Base-by-base conservation (phyloP, 1,139 yeast species). In the Kodamaea derodonti region DNA sequence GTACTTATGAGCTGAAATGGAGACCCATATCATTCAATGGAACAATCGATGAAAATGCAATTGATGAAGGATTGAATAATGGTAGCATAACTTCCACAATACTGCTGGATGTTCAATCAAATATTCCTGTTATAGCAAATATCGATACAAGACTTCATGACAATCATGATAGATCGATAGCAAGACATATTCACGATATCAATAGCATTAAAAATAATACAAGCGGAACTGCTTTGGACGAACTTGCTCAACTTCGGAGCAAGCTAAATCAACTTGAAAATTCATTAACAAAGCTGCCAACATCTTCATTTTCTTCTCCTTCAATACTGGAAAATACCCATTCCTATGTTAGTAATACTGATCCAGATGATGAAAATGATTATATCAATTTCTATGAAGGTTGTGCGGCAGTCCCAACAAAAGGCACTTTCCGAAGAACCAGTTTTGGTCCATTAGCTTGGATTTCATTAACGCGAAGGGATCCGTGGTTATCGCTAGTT, bases 321-420 rank as follows among this genome's bases (percentile, higher is more conserved):
- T 8, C 28, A 12, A 6, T 25, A 11, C 17, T 13, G 17, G 15
- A 12, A 14, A 6, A 11, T 25, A 9, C 28, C 6, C 5, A 7
- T 12, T 6, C 12, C 12, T 24, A 5, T 12, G 14, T 11, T 6
- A 8, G n/a, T 9, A 27, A 27, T 5, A 3, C 14, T 11, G 26
- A 29, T 14, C 15, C 11, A 10, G 32, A 20, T 8, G 32, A 29
- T 8, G 38, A 38, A 4, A 33, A 33, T 24, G 54, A 51, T 9
- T 40, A 47, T 1, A 55, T 65, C 22, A 64, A 61, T 38, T 59
- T 65, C 32, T 64, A 57, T 39, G 56, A 53, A n/a, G 63, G 58
- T 3, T 59, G 54, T 40, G 43, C 58, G 11, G 52, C 68, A 0
- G 35, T 56, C 2, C 50, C 54, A 24, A 37, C 40, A 11, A 48